Base-by-base conservation (phyloP, 78 protist species). In the Isochrysis galbana region DNA sequence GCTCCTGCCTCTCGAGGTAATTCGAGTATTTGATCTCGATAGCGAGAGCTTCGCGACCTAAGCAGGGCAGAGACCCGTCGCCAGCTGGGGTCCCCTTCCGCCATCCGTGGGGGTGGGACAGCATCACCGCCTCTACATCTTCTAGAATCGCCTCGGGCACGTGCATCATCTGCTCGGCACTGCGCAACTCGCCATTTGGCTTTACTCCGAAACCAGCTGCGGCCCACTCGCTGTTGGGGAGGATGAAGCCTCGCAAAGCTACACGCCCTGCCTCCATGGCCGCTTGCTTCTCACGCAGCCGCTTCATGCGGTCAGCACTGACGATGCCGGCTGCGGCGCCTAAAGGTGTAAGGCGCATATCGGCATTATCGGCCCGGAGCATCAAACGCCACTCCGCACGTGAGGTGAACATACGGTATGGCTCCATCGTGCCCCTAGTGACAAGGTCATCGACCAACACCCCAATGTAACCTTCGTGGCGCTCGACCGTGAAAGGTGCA, bases 401-500 rank as follows among this genome's bases (percentile, higher is more conserved):
- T 34, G 97, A 91, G 4, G 99, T 98, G 95, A 98, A 97, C 97
- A 98, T 97, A 36, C 99, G 86, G 82, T 98, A 98, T 0, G 99
- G 98, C 91, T 98, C 99, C 4, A 55, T 39, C 29, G 94, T 96
- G 61, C 61, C 98, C 38, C 95, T 61, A 17, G 94, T 88, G 19
- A 95, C 92, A 23, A 98, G 91, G 93, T 98, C 99, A 86, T 98
- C 99, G 80, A 98, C 90, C 29, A 98, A 83, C 14, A 97, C 98
- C 29, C 99, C 99, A 0, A 86, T n/a, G 90, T 89, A 89, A n/a
- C 69, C 74, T 39, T 47, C n/a, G 47, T 87, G 32, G 21, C 94
- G 44, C 42, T 42, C 47, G 42, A 91, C n/a, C 36, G 44, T n/a
- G 42, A 80, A 17, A 48, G 78, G 42, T 0, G 83, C 25, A 23